Evolutionary conservation across 805 yeast species (phyloP).

Genomic region (Teunomyces aglyptinius): DNA sequence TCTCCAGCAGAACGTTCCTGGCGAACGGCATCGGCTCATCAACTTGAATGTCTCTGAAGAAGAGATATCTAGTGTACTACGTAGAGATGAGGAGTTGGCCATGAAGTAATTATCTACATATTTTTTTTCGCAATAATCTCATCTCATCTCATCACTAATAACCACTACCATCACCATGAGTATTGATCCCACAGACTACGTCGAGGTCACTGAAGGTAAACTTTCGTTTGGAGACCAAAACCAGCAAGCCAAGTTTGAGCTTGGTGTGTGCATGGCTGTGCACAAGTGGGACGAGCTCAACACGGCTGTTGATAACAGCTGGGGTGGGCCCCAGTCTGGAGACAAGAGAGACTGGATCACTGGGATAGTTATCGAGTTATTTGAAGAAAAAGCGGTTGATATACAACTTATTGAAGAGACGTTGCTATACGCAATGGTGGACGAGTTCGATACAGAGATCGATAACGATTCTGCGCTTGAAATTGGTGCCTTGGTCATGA

Average conservation of each 20-base stretch:
- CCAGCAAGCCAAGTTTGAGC: constrained; percentile 82
- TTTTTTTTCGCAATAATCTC: not conserved
- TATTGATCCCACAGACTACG: constrained; percentile 50
- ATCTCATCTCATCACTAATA: not conserved
- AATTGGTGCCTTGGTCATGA: constrained; percentile 65
- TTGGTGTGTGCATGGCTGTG: constrained; percentile 90
- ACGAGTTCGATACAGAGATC: constrained; percentile 85
- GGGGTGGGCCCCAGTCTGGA: constrained; percentile 94
- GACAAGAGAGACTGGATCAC: constrained; percentile 96
- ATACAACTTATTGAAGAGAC: constrained; percentile 80
- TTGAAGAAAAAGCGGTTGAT: constrained; percentile 67
- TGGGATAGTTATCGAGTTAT: constrained; percentile 77
- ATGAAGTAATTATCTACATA: not conserved
- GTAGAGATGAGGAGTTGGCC: constrained; percentile 14
- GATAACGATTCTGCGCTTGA: constrained; percentile 87
- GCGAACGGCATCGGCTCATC: constrained; percentile 65
- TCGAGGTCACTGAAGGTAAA: constrained; percentile 49
- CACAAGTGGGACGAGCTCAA: constrained; percentile 85
- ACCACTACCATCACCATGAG: constrained; percentile 19
- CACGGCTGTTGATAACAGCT: constrained; percentile 84
- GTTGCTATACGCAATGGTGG: constrained; percentile 84
- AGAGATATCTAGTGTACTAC: constrained; percentile 60
- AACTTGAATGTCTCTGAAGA: constrained; percentile 69
- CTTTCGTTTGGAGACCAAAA: constrained; percentile 51
- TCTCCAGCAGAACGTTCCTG: constrained; percentile 60